Conservation (phyloP, 129 eudicot genomes). For the Helichrysum umbraculigerum region DNA sequence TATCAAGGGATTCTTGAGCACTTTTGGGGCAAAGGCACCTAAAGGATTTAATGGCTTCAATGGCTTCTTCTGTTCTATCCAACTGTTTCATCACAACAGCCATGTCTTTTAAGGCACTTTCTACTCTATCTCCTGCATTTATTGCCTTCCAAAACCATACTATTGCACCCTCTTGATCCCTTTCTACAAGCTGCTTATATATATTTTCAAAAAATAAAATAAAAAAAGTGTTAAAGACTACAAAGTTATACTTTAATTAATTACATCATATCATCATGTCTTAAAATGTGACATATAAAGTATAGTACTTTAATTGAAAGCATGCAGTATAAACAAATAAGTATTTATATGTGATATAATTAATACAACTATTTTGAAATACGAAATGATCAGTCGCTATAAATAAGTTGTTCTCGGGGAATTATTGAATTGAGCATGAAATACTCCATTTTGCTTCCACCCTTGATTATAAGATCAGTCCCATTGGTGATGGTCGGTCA, state of each 20-base stretch:
- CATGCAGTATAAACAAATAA: neutral
- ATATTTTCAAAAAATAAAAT: too few species aligned
- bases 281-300: neutral
- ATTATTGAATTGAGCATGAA: neutral
- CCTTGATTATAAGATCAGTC: neutral
- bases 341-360: too few species aligned
- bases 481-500: too few species aligned
- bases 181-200: slow-evolving; percentile 64
- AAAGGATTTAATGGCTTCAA: slow-evolving; percentile 91
- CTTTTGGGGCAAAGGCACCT: slow-evolving; percentile 69
- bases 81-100: slow-evolving; percentile 98
- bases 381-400: too few species aligned
- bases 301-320: neutral
- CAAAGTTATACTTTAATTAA: neutral
- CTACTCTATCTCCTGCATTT: slow-evolving; percentile 94
- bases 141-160: slow-evolving; percentile 98
- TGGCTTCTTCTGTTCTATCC: slow-evolving; percentile 90
- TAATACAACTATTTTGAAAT: too few species aligned
- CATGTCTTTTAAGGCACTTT: slow-evolving; percentile 97
- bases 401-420: neutral
- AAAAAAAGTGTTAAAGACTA: too few species aligned
- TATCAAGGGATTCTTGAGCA: slow-evolving; percentile 93
- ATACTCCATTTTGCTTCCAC: neutral
- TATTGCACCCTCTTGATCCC: slow-evolving; percentile 84
- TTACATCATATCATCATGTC: neutral